These are phyloP conservation scores for Cryptococcus jaspeensis DNA, from an alignment of 1,284 basidiomycete species.

Conservation along the genomic window DNA sequence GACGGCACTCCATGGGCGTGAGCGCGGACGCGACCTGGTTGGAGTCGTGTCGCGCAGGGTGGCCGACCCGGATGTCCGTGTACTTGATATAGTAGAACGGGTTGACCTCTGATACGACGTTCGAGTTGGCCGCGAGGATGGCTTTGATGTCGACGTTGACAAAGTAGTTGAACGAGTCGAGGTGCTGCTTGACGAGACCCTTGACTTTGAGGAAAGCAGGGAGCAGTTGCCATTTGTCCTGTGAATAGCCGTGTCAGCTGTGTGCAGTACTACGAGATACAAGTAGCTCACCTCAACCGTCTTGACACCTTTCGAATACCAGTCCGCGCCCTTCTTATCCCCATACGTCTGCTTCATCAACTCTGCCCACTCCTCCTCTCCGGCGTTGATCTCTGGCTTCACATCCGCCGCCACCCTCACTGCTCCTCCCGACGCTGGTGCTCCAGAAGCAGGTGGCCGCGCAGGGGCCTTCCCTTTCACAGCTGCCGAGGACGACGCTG, in stretches of 20 bases:
- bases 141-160: slow-evolving; percentile 96
- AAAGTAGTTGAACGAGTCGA: slow-evolving; percentile 99
- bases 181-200: slow-evolving; percentile 98
- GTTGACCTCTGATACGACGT: slow-evolving; percentile 94
- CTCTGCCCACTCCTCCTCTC: slow-evolving; percentile 48
- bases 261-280: background rate
- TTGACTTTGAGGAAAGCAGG: slow-evolving; percentile 95
- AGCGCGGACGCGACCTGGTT: slow-evolving; percentile 62
- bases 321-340: slow-evolving; percentile 32
- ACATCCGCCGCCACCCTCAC: slow-evolving; percentile 11
- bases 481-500: slow-evolving; percentile 10
- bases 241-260: slow-evolving; percentile 8
- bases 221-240: slow-evolving; percentile 97
- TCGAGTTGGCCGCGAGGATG: slow-evolving; percentile 89
- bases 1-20: slow-evolving; percentile 95
- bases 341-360: slow-evolving; percentile 45
- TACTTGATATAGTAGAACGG: slow-evolving; percentile 97
- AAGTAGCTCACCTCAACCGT: slow-evolving; percentile 53
- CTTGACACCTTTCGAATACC: slow-evolving; percentile 55
- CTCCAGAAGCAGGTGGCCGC: slow-evolving; percentile 11
- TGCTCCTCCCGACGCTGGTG: background rate
- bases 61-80: slow-evolving; percentile 88
- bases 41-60: slow-evolving; percentile 83
- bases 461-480: slow-evolving; percentile 30
- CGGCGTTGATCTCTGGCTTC: slow-evolving; percentile 24